phyloP scores from a whole-genome alignment of 192 early-diverging fungal species.

The Backusella liffmaniae region DNA sequence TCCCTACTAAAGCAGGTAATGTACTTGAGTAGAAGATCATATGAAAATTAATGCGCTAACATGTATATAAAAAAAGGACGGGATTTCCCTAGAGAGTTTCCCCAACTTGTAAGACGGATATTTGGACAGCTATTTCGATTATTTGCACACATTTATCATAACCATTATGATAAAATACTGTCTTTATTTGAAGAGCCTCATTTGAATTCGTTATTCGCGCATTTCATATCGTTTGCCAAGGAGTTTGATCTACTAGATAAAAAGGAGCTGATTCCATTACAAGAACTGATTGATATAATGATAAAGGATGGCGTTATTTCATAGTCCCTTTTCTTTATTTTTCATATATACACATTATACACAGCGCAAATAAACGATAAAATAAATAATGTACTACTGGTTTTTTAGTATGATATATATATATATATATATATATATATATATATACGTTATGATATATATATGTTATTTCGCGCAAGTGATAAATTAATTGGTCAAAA shows the following conservation, averaged over 20 bases:
- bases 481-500: no score
- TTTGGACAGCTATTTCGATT: constrained; percentile 88
- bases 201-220: constrained; percentile 96
- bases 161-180: constrained; percentile 86
- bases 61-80: constrained; percentile 43
- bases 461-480: no score
- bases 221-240: constrained; percentile 90
- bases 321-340: not conserved
- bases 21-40: not conserved
- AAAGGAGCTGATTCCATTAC: constrained; percentile 86
- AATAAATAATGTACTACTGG: not conserved
- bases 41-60: no score
- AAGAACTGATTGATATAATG: constrained; percentile 68
- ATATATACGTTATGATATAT: no score
- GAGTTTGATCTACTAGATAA: constrained; percentile 94
- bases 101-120: constrained; percentile 63
- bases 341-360: not conserved
- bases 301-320: constrained; percentile 30
- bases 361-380: not conserved
- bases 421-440: no score
- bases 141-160: constrained; percentile 92
- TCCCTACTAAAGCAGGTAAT: constrained; percentile 89
- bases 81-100: constrained; percentile 77
- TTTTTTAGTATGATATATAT: no score
- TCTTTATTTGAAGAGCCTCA: constrained; percentile 83